These are phyloP conservation scores for Pyricularia sp. DNA, from an alignment of 2,329 filamentous ascomycete genomes.

Conservation along the genomic window DNA sequence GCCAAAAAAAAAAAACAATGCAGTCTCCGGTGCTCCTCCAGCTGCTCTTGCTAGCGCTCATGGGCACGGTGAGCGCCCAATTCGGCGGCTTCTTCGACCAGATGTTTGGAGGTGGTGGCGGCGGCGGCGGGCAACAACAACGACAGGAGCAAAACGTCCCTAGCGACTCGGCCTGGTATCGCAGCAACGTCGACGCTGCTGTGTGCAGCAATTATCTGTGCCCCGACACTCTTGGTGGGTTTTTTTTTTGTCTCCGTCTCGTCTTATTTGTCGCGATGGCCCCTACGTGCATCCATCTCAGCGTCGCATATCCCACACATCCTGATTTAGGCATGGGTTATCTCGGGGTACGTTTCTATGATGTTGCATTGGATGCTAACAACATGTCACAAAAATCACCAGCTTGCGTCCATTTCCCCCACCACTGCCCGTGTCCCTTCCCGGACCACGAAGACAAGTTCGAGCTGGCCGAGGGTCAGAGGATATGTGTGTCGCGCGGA, in stretches of 20 bases:
- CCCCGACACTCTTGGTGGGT: conserved; percentile 65
- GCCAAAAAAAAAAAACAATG: conserved; percentile 22
- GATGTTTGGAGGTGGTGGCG: conserved; percentile 67
- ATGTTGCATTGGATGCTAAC: background rate
- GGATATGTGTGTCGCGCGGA: conserved; percentile 66
- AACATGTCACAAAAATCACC: background rate
- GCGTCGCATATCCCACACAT: background rate
- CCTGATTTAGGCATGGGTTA: background rate
- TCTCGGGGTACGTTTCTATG: background rate
- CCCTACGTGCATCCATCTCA: background rate
- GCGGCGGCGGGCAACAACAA: conserved; percentile 37
- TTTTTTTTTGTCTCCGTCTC: background rate
- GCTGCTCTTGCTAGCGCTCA: conserved; percentile 46
- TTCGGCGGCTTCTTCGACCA: conserved; percentile 93
- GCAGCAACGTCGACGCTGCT: conserved; percentile 41
- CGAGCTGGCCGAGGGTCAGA: conserved; percentile 61
- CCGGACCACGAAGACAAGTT: conserved; percentile 69
- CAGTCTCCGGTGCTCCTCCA: conserved; percentile 16
- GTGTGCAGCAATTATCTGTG: conserved; percentile 90
- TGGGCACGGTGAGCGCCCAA: conserved; percentile 61
- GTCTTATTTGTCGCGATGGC: background rate
- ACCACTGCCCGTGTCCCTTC: conserved; percentile 92
- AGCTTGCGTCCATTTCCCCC: conserved; percentile 91
- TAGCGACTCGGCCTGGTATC: conserved; percentile 75
- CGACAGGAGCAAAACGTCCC: conserved; percentile 67